Evolutionary conservation across 2,329 filamentous ascomycete species (phyloP).

Genomic region (Colletotrichum theobromicola): DNA sequence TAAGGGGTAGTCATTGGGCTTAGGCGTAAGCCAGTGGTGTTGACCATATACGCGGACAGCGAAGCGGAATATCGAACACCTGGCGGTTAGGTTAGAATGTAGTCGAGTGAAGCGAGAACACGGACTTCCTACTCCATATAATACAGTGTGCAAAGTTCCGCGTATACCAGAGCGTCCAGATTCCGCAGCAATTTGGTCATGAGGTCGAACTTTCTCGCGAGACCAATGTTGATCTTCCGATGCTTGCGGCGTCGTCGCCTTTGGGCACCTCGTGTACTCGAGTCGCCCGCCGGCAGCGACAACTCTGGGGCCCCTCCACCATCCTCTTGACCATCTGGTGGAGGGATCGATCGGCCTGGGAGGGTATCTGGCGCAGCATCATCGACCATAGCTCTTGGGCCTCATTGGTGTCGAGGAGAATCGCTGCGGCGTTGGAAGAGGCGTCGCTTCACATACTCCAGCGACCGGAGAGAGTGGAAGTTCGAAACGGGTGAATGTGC

Average conservation of each 20-base stretch:
- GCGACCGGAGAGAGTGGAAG: background rate
- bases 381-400: slow-evolving; percentile 54
- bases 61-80: slow-evolving; percentile 70
- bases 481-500: background rate
- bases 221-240: slow-evolving; percentile 44
- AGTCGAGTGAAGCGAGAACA: background rate
- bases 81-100: slow-evolving; percentile 35
- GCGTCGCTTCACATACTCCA: slow-evolving; percentile 17
- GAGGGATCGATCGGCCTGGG: slow-evolving; percentile 33
- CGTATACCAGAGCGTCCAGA: slow-evolving; percentile 68
- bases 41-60: slow-evolving; percentile 64
- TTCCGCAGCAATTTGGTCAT: slow-evolving; percentile 64
- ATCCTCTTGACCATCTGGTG: slow-evolving; percentile 21
- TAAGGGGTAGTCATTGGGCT: slow-evolving; percentile 60
- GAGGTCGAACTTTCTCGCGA: slow-evolving; percentile 65
- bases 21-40: slow-evolving; percentile 68
- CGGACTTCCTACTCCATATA: slow-evolving; percentile 68
- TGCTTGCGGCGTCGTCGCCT: slow-evolving; percentile 40
- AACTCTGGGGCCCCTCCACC: slow-evolving; percentile 8
- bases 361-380: slow-evolving; percentile 49
- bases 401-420: slow-evolving; percentile 28
- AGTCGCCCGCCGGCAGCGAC: slow-evolving; percentile 8
- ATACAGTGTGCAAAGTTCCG: slow-evolving; percentile 69
- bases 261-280: slow-evolving; percentile 24
- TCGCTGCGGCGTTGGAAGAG: background rate